Evolutionary conservation across 805 yeast species (phyloP).

Genomic region (Candida golubevii): DNA sequence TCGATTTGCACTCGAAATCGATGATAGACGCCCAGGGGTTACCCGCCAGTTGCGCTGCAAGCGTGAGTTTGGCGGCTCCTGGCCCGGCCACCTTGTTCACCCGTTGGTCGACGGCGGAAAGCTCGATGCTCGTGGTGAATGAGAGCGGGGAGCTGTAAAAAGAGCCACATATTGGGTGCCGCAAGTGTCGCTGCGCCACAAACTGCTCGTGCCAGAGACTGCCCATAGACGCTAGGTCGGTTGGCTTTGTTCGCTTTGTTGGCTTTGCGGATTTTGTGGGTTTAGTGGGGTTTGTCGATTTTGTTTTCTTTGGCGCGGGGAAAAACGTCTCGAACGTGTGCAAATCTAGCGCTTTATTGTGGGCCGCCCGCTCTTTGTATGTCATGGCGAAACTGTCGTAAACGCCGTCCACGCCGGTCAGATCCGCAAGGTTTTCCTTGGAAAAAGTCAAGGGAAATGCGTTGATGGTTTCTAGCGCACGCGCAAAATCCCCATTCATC

Average conservation of each 20-base stretch:
- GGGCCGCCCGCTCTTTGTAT: conserved; percentile 7
- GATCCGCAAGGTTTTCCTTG: conserved; percentile 1
- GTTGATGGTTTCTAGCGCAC: conserved; percentile 66
- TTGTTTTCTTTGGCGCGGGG: conserved; percentile 12
- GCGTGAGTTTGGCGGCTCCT: conserved; percentile 20
- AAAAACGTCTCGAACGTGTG: conserved; percentile 14
- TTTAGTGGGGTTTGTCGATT: background rate
- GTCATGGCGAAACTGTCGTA: conserved; percentile 9
- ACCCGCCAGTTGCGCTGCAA: conserved; percentile 32
- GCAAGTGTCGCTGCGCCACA: conserved; percentile 24
- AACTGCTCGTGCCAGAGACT: conserved; percentile 32
- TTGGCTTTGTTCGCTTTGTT: background rate
- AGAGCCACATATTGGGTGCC: conserved; percentile 37
- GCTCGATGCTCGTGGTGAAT: conserved; percentile 29
- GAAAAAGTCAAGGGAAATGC: conserved; percentile 57
- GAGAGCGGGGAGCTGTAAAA: conserved; percentile 35
- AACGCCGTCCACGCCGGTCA: conserved; percentile 10
- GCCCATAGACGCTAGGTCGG: conserved; percentile 26
- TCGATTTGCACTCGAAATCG: conserved; percentile 31
- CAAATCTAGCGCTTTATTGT: conserved; percentile 8
- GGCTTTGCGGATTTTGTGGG: no score
- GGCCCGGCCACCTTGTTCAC: conserved; percentile 28
- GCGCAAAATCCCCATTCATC: conserved; percentile 47
- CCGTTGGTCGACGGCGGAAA: conserved; percentile 32
- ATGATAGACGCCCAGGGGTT: conserved; percentile 24